Conservation (phyloP, 306 rosid species). For the Castanea mollissima region DNA sequence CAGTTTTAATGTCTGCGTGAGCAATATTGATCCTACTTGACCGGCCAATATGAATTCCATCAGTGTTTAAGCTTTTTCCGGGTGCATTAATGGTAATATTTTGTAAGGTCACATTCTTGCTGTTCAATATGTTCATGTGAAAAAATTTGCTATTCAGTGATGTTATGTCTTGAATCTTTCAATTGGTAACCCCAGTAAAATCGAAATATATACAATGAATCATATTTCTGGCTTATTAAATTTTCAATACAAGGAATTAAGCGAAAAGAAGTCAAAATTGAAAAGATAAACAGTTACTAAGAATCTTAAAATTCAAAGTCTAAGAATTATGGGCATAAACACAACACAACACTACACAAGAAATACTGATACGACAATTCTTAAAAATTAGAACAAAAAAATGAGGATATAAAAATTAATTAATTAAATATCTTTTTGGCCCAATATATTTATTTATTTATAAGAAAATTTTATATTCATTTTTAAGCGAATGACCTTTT, state of each 20-base stretch:
- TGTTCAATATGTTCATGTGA: slow-evolving; percentile 7
- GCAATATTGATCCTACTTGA: slow-evolving; percentile 9
- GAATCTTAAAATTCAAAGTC: no score
- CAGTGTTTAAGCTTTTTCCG: slow-evolving; percentile 15
- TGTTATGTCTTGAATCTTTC: not conserved
- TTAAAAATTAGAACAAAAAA: no score
- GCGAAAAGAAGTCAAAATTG: not conserved
- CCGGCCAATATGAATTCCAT: slow-evolving; percentile 28
- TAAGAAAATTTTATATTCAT: no score
- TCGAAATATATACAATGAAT: not conserved
- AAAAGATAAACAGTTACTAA: no score
- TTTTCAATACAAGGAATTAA: not conserved
- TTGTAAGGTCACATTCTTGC: slow-evolving; percentile 13
- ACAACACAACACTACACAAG: no score
- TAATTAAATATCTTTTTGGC: no score
- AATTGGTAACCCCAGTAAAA: not conserved
- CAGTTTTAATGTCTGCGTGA: slow-evolving; percentile 2
- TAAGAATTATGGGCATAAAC: no score
- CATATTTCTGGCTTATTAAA: not conserved
- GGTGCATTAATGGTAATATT: slow-evolving; percentile 20
- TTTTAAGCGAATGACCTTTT: no score
- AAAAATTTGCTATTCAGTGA: slow-evolving; percentile 20
- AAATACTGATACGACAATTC: no score
- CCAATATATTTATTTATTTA: no score
- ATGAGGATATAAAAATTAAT: no score